Percentiles rank a stretch among this genome's conserved stretches.
phyloP scores from a whole-genome alignment of 2,329 filamentous ascomycete genomes.

The Xylaria sp. region DNA sequence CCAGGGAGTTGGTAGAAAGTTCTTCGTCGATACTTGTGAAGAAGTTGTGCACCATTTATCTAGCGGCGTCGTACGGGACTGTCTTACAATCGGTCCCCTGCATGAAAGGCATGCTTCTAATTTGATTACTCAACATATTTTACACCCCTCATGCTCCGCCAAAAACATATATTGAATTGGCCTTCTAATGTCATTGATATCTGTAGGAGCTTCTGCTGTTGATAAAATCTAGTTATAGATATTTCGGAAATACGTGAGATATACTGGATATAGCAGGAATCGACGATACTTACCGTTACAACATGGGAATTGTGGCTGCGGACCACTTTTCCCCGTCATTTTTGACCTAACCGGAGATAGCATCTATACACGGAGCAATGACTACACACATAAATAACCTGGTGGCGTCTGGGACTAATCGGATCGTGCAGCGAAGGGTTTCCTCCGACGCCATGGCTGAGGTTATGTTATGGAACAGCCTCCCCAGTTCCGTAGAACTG shows the following conservation, averaged over 20 bases:
- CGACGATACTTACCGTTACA: slow-evolving; percentile 11
- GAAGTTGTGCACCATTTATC: background rate
- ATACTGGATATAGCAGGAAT: slow-evolving; percentile 7
- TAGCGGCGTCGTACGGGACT: slow-evolving; percentile 8
- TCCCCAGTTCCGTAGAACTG: slow-evolving; percentile 3
- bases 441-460: slow-evolving; percentile 21
- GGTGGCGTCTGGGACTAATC: slow-evolving; percentile 16
- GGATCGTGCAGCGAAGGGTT: background rate
- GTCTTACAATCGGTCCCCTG: slow-evolving; percentile 25
- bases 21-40: background rate
- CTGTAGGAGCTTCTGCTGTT: background rate
- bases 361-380: slow-evolving; percentile 12
- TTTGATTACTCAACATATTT: slow-evolving; percentile 28
- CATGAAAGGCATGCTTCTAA: slow-evolving; percentile 9
- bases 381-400: slow-evolving; percentile 9
- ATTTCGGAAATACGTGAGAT: background rate
- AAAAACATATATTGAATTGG: slow-evolving; percentile 3
- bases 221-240: background rate
- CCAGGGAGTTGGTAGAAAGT: background rate
- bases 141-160: background rate
- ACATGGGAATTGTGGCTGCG: slow-evolving; percentile 3
- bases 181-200: slow-evolving; percentile 17
- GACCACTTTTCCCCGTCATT: slow-evolving; percentile 12
- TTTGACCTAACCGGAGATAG: slow-evolving; percentile 11
- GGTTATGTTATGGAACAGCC: slow-evolving; percentile 19